Evolutionary conservation across 192 early-diverging fungal genomes (phyloP), one percentile per base, ranked within the genome.

Genomic region (Linnemannia schmuckeri): DNA sequence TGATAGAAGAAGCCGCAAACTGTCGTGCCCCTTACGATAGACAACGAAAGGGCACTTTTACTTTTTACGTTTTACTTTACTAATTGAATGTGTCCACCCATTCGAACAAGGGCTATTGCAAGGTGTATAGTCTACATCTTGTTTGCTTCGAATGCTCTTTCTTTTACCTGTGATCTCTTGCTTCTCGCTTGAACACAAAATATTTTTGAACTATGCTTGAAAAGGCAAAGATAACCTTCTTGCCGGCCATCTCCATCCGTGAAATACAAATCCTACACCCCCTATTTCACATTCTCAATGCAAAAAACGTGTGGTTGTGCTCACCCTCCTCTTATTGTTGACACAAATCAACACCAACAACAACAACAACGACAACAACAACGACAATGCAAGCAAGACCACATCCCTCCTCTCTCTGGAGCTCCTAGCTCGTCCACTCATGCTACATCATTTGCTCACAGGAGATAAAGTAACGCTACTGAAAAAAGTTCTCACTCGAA

Each of bases 191-290:
- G 61, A 66, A 33, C 61, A 66, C 30, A 15, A 66, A 66, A 66
- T 57, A 0, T 5, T 6, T n/a, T 52, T 30, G 49, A 75, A 75
- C 74, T 40, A 38, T 40, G 74, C 74, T 57, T 33, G 52, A 75
- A 75, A 40, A 75, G 74, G 74, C 74, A 75, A 75, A 22, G 74
- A 75, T 54, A 66, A 66, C 8, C 30, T 66, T 66, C 27, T 17
- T 66, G 61, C 12, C 61, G 61, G 61, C 61, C 61, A 33, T 33
- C 61, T 66, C 30, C 13, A n/a, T 66, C 61, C 61, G 61, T 15
- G 24, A 66, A 33, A 12, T 8, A 30, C n/a, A 7, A n/a, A 12
- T 24, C 1, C 55, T n/a, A 27, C 6, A 15, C 30, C 61, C 61
- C 30, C 61, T 66, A 66, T 66, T 33, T 66, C 55, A 27, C 61